Evolutionary conservation across 2,329 filamentous ascomycete species (phyloP).

Genomic region (Furcasterigmium sp.): DNA sequence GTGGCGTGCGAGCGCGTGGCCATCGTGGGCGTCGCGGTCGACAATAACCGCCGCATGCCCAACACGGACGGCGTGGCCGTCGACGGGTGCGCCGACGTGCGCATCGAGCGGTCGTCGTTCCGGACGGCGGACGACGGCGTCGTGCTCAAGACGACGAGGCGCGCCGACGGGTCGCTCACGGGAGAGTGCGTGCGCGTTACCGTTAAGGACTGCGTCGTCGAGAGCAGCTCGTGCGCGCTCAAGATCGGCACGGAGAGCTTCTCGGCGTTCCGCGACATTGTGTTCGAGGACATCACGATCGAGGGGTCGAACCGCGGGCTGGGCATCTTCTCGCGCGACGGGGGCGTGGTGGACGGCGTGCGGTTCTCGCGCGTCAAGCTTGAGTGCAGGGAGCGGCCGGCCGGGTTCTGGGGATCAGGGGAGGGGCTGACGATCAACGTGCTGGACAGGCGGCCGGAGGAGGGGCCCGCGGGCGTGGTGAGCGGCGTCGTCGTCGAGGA

Average conservation of each 20-base stretch:
- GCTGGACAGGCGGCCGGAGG: neutral
- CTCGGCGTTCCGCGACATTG: neutral
- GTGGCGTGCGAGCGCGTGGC: neutral
- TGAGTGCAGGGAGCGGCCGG: neutral
- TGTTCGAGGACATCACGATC: neutral
- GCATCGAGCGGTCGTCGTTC: neutral
- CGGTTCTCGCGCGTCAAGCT: neutral
- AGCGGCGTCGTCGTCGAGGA: neutral
- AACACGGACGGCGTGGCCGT: neutral
- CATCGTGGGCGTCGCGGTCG: neutral
- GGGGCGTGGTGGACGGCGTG: neutral
- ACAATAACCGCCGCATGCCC: neutral
- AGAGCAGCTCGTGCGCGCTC: neutral
- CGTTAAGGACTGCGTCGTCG: neutral
- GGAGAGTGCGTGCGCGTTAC: neutral
- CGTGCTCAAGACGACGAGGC: neutral
- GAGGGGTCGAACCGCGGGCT: neutral
- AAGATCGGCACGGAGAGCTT: neutral
- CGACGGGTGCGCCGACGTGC: neutral
- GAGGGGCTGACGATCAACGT: neutral
- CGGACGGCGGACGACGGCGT: neutral
- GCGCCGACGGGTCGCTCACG: neutral
- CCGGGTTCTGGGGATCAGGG: neutral
- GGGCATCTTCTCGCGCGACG: constrained; percentile 1
- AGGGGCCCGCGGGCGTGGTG: neutral